Percentiles rank a stretch among this genome's conserved stretches.
Evolutionary conservation across 257 asterid species (phyloP).

Genomic region (Voacanga thouarsii): DNA sequence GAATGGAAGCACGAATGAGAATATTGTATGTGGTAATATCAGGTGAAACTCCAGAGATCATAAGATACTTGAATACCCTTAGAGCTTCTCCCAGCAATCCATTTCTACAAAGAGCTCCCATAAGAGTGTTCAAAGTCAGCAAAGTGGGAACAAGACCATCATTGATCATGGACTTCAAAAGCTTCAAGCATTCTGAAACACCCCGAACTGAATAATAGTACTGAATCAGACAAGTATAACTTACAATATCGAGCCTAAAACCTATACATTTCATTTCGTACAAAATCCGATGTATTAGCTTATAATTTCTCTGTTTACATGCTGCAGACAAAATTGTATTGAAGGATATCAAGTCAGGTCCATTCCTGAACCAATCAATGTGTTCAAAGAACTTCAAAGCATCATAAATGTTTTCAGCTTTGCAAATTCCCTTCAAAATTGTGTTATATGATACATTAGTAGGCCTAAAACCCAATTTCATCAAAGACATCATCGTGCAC

Average conservation of each 20-base stretch:
- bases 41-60: constrained; percentile 42
- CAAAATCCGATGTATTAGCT: constrained; percentile 36
- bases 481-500: constrained; percentile 34
- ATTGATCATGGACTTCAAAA: constrained; percentile 39
- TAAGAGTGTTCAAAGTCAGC: constrained; percentile 44
- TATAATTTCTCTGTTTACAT: constrained; percentile 37
- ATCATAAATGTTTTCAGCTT: constrained; percentile 37
- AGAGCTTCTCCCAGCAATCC: constrained; percentile 38
- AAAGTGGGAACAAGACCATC: constrained; percentile 43
- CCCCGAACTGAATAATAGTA: constrained; percentile 37
- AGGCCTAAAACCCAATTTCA: constrained; percentile 46
- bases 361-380: constrained; percentile 38
- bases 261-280: constrained; percentile 43
- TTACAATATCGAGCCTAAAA: constrained; percentile 41
- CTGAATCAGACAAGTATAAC: constrained; percentile 50
- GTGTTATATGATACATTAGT: constrained; percentile 44
- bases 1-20: constrained; percentile 44
- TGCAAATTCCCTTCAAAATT: constrained; percentile 50
- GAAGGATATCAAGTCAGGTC: constrained; percentile 56
- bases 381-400: constrained; percentile 39
- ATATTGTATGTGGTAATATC: constrained; percentile 48
- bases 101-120: constrained; percentile 51
- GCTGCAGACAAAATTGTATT: constrained; percentile 59
- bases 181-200: constrained; percentile 33
- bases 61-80: constrained; percentile 29